phyloP scores from a whole-genome alignment of 2,329 filamentous ascomycete species.

The Beauveria australis region DNA sequence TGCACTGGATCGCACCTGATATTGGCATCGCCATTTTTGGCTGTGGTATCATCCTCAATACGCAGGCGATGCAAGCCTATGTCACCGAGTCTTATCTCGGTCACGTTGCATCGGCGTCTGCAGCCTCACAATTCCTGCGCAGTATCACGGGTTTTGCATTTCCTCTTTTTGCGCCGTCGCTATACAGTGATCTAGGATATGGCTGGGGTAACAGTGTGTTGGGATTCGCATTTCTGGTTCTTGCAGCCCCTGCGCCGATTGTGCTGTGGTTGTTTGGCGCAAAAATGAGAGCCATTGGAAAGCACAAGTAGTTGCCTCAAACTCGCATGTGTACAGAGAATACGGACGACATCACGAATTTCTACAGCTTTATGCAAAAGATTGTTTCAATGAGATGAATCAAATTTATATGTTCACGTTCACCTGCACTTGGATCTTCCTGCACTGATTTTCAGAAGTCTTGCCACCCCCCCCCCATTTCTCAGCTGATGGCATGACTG shows the following conservation, averaged over 20 bases:
- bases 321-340: neutral
- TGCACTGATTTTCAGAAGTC: too few relatives aligned
- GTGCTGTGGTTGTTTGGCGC: conserved; percentile 6
- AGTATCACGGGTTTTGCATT: conserved; percentile 16
- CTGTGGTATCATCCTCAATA: conserved; percentile 42
- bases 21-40: conserved; percentile 47
- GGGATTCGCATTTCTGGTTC: neutral
- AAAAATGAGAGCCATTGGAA: conserved; percentile 2
- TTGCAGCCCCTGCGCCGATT: conserved; percentile 1
- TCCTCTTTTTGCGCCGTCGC: conserved; percentile 15
- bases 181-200: conserved; percentile 16
- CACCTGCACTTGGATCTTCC: too few relatives aligned
- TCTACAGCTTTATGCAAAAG: neutral
- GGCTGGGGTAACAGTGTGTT: conserved; percentile 13
- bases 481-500: too few relatives aligned
- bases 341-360: too few relatives aligned
- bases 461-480: too few relatives aligned
- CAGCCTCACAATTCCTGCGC: conserved; percentile 15
- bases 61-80: conserved; percentile 47
- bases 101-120: conserved; percentile 15
- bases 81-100: conserved; percentile 13
- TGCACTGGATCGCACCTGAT: conserved; percentile 51
- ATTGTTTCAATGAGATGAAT: neutral
- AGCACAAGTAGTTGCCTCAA: neutral
- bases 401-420: too few relatives aligned